These are phyloP conservation scores for Ciborinia camelliae DNA, from an alignment of 2,329 filamentous ascomycete species.

Conservation along the genomic window DNA sequence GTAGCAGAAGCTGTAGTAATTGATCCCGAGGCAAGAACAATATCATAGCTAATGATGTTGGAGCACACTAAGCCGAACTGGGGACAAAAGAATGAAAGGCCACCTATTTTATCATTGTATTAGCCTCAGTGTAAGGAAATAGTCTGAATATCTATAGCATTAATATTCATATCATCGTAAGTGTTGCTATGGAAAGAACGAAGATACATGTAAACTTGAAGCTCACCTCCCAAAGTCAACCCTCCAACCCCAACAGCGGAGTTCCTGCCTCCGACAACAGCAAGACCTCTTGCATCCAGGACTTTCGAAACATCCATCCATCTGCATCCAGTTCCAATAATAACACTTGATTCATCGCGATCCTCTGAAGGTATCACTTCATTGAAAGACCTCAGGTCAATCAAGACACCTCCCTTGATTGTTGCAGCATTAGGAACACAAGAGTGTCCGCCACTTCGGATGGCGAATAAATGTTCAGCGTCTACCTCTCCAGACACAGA, in stretches of 20 bases:
- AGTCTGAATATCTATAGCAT: conserved; percentile 24
- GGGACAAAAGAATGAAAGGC: conserved; percentile 28
- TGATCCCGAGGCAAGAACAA: conserved; percentile 23
- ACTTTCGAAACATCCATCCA: conserved; percentile 37
- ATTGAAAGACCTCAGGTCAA: conserved; percentile 44
- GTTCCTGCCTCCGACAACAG: conserved; percentile 42
- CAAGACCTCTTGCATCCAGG: conserved; percentile 33
- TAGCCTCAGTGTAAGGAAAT: background rate
- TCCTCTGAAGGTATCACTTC: conserved; percentile 32
- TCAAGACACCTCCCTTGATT: conserved; percentile 47
- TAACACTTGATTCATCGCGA: conserved; percentile 29
- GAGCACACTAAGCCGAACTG: conserved; percentile 24
- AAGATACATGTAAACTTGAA: background rate
- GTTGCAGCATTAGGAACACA: conserved; percentile 47
- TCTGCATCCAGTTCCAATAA: conserved; percentile 40
- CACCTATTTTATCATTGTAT: conserved; percentile 10
- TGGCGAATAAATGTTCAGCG: conserved; percentile 24
- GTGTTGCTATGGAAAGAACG: background rate
- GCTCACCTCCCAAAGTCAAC: conserved; percentile 26
- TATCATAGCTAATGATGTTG: conserved; percentile 26
- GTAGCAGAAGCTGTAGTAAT: conserved; percentile 21
- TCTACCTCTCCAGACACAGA: background rate
- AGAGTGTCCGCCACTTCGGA: conserved; percentile 32
- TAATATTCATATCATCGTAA: conserved; percentile 32
- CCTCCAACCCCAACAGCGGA: conserved; percentile 29